Conservation (phyloP, 1,284 basidiomycete genomes). For the Hortiboletus rubellus region DNA sequence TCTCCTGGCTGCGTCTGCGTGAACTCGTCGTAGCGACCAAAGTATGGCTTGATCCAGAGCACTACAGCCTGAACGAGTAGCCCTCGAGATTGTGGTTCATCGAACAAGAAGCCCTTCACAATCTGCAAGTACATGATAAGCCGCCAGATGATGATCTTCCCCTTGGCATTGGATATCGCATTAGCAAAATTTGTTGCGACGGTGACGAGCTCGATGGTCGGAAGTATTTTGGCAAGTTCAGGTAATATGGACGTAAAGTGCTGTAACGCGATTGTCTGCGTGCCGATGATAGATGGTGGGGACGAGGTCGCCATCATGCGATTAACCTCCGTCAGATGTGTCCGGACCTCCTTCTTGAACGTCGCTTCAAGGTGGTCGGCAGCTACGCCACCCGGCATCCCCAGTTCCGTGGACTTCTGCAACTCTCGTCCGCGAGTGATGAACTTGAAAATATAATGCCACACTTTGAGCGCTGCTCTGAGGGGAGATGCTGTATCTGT, state of each 20-base stretch:
- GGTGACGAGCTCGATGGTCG: conserved; percentile 79
- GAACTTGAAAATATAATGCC: conserved; percentile 96
- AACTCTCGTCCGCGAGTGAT: conserved; percentile 86
- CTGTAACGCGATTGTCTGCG: conserved; percentile 91
- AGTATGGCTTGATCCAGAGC: conserved; percentile 93
- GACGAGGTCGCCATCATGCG: conserved; percentile 84
- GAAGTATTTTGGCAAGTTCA: conserved; percentile 80
- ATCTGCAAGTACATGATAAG: conserved; percentile 92
- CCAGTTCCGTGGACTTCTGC: conserved; percentile 78
- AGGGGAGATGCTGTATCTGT: conserved; percentile 76
- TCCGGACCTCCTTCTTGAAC: conserved; percentile 81
- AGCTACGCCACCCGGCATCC: conserved; percentile 76
- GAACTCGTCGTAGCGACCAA: conserved; percentile 89
- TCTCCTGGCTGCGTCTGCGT: conserved; percentile 62
- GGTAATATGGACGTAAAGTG: conserved; percentile 94
- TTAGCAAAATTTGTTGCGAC: conserved; percentile 88
- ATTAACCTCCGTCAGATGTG: conserved; percentile 81
- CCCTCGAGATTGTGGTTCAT: conserved; percentile 76
- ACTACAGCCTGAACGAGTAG: conserved; percentile 87
- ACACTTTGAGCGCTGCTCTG: conserved; percentile 91
- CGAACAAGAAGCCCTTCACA: conserved; percentile 86
- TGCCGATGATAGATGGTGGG: conserved; percentile 88
- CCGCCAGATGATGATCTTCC: conserved; percentile 91
- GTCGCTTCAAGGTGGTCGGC: conserved; percentile 83
- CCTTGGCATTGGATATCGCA: conserved; percentile 75